Percentiles rank a stretch among this genome's conserved stretches.
Conservation (phyloP, 768 basidiomycete genomes). For the Termitomyces sp. region DNA sequence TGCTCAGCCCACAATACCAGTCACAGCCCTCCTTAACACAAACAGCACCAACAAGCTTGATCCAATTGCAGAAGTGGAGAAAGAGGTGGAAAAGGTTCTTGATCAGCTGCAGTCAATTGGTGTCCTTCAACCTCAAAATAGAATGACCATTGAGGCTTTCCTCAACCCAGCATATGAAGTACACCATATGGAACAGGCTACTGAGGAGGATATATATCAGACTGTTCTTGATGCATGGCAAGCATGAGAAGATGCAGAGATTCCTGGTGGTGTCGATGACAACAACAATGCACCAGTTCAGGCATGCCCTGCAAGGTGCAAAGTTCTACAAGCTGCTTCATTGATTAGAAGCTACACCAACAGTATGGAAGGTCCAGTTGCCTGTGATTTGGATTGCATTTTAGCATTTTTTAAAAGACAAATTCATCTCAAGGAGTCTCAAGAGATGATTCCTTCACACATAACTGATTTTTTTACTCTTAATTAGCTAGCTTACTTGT, state of each 20-base stretch:
- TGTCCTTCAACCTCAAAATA: too few relatives aligned
- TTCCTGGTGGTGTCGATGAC: not conserved
- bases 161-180: too few relatives aligned
- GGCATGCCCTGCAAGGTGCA: not conserved
- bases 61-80: too few relatives aligned
- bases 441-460: not conserved
- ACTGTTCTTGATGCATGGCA: not conserved
- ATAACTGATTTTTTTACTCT: not conserved
- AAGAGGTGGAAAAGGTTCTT: too few relatives aligned
- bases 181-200: not conserved
- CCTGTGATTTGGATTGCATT: not conserved
- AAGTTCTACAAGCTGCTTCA: not conserved
- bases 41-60: too few relatives aligned
- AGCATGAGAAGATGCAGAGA: not conserved
- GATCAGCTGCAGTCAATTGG: too few relatives aligned
- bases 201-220: not conserved
- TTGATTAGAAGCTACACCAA: not conserved
- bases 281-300: not conserved
- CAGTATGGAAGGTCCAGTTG: not conserved
- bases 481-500: not conserved
- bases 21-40: too few relatives aligned
- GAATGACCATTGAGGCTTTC: too few relatives aligned
- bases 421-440: not conserved
- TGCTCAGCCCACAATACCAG: too few relatives aligned
- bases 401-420: not conserved